Conservation (phyloP, 2,329 filamentous ascomycete species). For the Alternaria solani region DNA sequence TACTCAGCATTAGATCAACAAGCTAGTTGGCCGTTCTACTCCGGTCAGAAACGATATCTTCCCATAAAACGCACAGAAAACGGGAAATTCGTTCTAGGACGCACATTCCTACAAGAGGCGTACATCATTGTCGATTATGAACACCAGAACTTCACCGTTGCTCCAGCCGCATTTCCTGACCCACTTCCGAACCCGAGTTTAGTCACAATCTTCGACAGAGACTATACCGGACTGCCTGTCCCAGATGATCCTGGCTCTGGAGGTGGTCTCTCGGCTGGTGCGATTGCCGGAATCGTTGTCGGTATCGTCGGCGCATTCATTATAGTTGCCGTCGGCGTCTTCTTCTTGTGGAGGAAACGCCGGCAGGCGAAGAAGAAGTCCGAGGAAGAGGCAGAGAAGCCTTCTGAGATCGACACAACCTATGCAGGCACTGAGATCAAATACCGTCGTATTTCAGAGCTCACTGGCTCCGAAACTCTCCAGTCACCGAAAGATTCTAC, state of each 20-base stretch:
- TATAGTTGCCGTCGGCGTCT: slow-evolving; percentile 32
- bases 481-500: slow-evolving; percentile 36
- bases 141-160: slow-evolving; percentile 44
- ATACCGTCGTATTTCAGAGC: slow-evolving; percentile 43
- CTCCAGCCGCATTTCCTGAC: slow-evolving; percentile 34
- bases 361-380: slow-evolving; percentile 19
- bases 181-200: slow-evolving; percentile 30
- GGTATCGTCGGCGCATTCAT: slow-evolving; percentile 41
- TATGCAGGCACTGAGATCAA: slow-evolving; percentile 41
- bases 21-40: slow-evolving; percentile 17
- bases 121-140: slow-evolving; percentile 52
- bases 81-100: slow-evolving; percentile 40
- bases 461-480: slow-evolving; percentile 42
- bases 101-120: slow-evolving; percentile 49
- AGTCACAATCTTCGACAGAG: slow-evolving; percentile 34
- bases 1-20: slow-evolving; percentile 41
- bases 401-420: slow-evolving; percentile 40
- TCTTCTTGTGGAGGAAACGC: slow-evolving; percentile 40
- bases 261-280: slow-evolving; percentile 34
- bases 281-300: slow-evolving; percentile 46
- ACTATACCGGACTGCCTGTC: slow-evolving; percentile 18
- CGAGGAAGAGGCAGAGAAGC: slow-evolving; percentile 19
- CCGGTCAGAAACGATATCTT: slow-evolving; percentile 36
- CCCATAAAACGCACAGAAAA: slow-evolving; percentile 40
- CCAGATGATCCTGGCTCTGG: neutral